Percentiles rank a stretch among this genome's conserved stretches.
Evolutionary conservation across 1,284 basidiomycete species (phyloP).

Genomic region (Fomitiporia mediterranea): DNA sequence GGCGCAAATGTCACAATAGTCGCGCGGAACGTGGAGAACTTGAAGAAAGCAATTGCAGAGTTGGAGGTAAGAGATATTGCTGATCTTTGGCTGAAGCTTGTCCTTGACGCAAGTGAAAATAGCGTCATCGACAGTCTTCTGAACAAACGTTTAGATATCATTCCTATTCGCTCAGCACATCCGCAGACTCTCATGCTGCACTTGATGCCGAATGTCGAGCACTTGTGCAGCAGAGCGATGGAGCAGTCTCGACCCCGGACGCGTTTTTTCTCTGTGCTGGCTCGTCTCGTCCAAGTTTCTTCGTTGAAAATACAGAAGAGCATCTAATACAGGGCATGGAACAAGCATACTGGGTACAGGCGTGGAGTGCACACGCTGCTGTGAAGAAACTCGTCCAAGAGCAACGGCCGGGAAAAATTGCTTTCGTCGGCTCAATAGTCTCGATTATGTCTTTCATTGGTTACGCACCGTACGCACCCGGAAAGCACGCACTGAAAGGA

Average conservation of each 20-base stretch:
- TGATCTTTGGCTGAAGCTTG: neutral
- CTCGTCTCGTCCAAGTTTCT: constrained; percentile 61
- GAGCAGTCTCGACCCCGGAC: constrained; percentile 56
- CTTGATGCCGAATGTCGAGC: constrained; percentile 53
- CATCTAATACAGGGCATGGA: constrained; percentile 59
- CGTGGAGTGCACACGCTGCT: constrained; percentile 75
- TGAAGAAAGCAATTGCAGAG: constrained; percentile 52
- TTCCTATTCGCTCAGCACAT: constrained; percentile 55
- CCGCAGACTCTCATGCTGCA: constrained; percentile 49
- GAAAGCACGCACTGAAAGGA: constrained; percentile 86
- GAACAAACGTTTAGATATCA: constrained; percentile 57
- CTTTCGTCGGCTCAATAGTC: constrained; percentile 80
- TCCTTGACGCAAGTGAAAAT: neutral
- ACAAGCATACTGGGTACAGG: constrained; percentile 66
- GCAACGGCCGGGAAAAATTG: constrained; percentile 60
- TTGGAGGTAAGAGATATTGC: constrained; percentile 49
- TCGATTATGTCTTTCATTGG: constrained; percentile 82
- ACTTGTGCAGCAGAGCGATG: constrained; percentile 28
- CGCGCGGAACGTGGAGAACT: constrained; percentile 60
- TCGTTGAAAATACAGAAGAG: constrained; percentile 61
- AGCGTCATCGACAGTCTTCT: constrained; percentile 45
- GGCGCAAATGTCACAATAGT: constrained; percentile 84
- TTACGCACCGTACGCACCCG: constrained; percentile 82
- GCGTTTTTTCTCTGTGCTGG: constrained; percentile 80
- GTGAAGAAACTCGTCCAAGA: constrained; percentile 66